phyloP scores from a whole-genome alignment of 345 rosid species.

The Hirschfeldia incana region DNA sequence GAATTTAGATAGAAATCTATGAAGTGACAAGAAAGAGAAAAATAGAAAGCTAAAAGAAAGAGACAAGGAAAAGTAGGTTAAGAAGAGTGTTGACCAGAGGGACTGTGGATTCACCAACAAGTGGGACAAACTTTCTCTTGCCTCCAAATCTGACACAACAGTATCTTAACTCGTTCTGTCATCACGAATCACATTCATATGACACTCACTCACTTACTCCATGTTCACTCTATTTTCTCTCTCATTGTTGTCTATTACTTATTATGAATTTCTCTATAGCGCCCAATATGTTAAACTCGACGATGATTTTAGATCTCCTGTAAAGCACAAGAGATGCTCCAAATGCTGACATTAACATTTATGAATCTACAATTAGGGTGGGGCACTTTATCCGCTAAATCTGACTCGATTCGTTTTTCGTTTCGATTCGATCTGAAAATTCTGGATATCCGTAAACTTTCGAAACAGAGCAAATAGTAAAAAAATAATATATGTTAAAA shows the following conservation, averaged over 20 bases:
- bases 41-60: conserved; percentile 33
- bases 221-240: conserved; percentile 22
- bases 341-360: conserved; percentile 4
- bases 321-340: not conserved
- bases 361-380: conserved; percentile 1
- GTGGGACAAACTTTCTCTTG: conserved; percentile 41
- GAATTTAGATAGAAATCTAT: conserved; percentile 29
- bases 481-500: no score
- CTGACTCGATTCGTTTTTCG: no score
- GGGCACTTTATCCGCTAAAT: no score
- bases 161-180: conserved; percentile 37
- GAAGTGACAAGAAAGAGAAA: conserved; percentile 38
- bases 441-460: no score
- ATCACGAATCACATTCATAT: conserved; percentile 31
- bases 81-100: conserved; percentile 37
- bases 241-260: not conserved
- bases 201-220: conserved; percentile 25
- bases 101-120: conserved; percentile 45
- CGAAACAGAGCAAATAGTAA: no score
- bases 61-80: conserved; percentile 28
- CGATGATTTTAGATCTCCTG: not conserved
- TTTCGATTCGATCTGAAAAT: no score
- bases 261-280: not conserved
- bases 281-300: not conserved
- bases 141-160: conserved; percentile 40